Base-by-base conservation (phyloP, 1,284 basidiomycete species). In the Trametes pubescens region DNA sequence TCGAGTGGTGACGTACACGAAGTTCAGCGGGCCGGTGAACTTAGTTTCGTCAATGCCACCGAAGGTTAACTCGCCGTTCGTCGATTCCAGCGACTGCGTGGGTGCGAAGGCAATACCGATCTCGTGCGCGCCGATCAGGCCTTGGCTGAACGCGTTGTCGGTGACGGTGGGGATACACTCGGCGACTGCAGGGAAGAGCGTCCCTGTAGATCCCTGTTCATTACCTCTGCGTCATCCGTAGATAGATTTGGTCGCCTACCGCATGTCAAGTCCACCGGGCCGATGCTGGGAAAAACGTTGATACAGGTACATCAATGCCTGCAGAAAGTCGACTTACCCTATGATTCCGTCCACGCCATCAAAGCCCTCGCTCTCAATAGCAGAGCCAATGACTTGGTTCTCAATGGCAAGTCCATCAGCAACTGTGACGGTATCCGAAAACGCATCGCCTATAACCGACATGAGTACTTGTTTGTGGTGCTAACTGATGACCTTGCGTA, bases 341-440 rank as follows among this genome's bases (percentile, higher is more conserved):
- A 87, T 74, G 59, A 88, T 85, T 4, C 86, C 85, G 64, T 87
- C 85, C 18, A 83, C 72, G 4, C 67, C 74, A 5, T 57, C 49
- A 64, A 87, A 81, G 0, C 84, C 82, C 1, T 57, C 44, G 1
- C 79, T 70, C 0, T 62, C 71, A 6, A 67, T 67, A 0, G 85
- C 82, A 10, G 82, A 81, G 13, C 84, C 86, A 22, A 88, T 80
- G 38, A 77, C 79, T 71, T 88, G 86, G 14, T 78, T 64, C 6
- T 69, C 49, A 63, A 87, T 82, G 21, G 80, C 77, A 21, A 87
- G 75, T 1, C 66, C 71, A 9, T 69, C 55, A 1, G 67, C 72
- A 2, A 76, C 54, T 5, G 74, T 71, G n/a, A 75, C 66, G 11
- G 58, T 47, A 37, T 73, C 74, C n/a, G 55, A 57, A 47, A 72